Percentiles rank a stretch among this genome's conserved stretches.
These are phyloP conservation scores for Arthrobotrys entomopaga DNA, from an alignment of 2,329 filamentous ascomycete species.

Conservation along the genomic window DNA sequence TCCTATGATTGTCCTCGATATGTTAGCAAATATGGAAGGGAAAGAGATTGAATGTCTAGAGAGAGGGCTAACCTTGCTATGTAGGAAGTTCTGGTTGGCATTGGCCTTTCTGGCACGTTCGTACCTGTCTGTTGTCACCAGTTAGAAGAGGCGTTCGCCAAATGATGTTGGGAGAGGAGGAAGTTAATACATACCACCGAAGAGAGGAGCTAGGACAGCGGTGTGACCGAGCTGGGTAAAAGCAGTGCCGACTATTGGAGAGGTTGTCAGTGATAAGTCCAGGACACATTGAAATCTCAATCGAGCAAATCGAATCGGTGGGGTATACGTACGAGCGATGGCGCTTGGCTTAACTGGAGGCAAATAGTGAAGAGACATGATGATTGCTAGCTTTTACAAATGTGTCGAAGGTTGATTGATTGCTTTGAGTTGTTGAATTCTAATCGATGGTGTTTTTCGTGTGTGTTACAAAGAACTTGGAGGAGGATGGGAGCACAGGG, in stretches of 20 bases:
- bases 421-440: constrained; percentile 16
- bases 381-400: constrained; percentile 36
- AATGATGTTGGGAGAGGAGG: neutral
- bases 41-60: neutral
- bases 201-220: constrained; percentile 85
- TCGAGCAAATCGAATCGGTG: neutral
- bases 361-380: constrained; percentile 64
- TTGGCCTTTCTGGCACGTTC: constrained; percentile 79
- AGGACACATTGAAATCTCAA: neutral
- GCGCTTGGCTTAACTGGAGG: constrained; percentile 95
- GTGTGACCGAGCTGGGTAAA: constrained; percentile 95
- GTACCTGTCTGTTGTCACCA: constrained; percentile 27
- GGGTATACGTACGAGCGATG: constrained; percentile 71
- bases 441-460: neutral
- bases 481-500: neutral
- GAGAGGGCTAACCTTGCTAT: constrained; percentile 61
- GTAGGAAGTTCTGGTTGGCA: constrained; percentile 95
- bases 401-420: constrained; percentile 1
- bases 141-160: constrained; percentile 2
- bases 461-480: constrained; percentile 12
- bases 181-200: constrained; percentile 88
- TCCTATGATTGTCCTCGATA: constrained; percentile 65
- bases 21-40: too few species aligned
- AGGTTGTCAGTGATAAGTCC: constrained; percentile 12
- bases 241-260: constrained; percentile 76